Evolutionary conservation across 805 yeast genomes (phyloP), one percentile per base, ranked within the genome.

Genomic region (Hemisphaericaspora nanyangensis): DNA sequence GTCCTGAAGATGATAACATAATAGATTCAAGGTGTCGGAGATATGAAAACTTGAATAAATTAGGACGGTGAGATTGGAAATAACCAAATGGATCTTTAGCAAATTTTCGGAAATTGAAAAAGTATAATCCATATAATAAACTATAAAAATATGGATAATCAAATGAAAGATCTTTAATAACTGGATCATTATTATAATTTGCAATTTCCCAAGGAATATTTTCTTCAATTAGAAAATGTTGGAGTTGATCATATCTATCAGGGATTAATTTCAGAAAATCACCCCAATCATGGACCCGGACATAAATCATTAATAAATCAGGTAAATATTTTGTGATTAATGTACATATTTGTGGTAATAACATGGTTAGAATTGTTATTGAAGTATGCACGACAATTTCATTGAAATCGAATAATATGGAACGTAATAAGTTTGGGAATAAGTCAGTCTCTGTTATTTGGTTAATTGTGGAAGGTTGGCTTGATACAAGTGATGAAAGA

Each of bases 41-140:
- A 33, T 39, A 42, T 3, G 32, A 36, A 3, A 31, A 17, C 3
- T 43, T 40, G 4, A 58, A 15, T 5, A 48, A 15, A 15, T 35
- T 40, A 1, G 61, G 53, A 1, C 49, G 44, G 20, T 25, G 7
- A 6, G 43, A 31, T 3, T 16, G 17, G 18, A 55, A 37, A 35
- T 64, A 77, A 28, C 52, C 52, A 3, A 52, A 42, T 5, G 85
- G 79, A 31, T 58, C 54, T 16, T 65, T 59, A 15, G 70, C 45
- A 48, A 75, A 79, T 6, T 52, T 46, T 17, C 69, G 48, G 5
- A 79, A 56, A 44, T 74, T 74, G 17, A 67, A 52, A 0, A 86
- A 85, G 43, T 68, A 80, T 10, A 80, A 52, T 0, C 82, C 85
- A 46, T 81, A 81, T 1, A 80, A 50, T 18, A 77, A 55, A 1